Evolutionary conservation across 192 early-diverging fungal species (phyloP).

Genomic region (Coemansia sp.): DNA sequence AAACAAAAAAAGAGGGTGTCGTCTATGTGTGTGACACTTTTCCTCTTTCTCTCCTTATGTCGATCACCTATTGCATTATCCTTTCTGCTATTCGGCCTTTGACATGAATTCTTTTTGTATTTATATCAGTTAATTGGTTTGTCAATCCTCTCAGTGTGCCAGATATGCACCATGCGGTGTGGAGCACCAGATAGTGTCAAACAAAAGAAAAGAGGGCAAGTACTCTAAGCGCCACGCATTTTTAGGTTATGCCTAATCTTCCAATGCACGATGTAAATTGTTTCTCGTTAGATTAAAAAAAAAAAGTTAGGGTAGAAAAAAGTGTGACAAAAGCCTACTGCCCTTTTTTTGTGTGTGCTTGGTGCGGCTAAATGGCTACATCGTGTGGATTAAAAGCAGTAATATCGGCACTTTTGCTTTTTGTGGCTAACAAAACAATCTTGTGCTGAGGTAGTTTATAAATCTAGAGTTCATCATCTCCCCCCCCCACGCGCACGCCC

Average conservation of each 20-base stretch:
- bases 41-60: neutral
- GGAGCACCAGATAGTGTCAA: neutral
- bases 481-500: neutral
- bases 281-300: neutral
- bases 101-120: neutral
- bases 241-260: neutral
- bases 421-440: neutral
- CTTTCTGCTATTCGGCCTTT: conserved; percentile 1
- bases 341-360: neutral
- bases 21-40: neutral
- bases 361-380: neutral
- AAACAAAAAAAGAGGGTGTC: neutral
- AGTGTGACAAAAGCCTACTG: neutral
- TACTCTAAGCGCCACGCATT: neutral
- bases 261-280: conserved; percentile 4
- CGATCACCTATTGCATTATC: neutral
- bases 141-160: neutral
- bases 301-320: neutral
- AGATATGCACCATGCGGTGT: neutral
- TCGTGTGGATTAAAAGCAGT: neutral
- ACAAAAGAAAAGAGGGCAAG: neutral
- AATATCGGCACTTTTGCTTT: neutral
- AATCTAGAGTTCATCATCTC: neutral
- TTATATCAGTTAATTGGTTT: neutral
- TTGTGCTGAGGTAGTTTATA: neutral